These are phyloP conservation scores for Grosmannia huntii DNA, from an alignment of 2,329 filamentous ascomycete species.

Conservation along the genomic window DNA sequence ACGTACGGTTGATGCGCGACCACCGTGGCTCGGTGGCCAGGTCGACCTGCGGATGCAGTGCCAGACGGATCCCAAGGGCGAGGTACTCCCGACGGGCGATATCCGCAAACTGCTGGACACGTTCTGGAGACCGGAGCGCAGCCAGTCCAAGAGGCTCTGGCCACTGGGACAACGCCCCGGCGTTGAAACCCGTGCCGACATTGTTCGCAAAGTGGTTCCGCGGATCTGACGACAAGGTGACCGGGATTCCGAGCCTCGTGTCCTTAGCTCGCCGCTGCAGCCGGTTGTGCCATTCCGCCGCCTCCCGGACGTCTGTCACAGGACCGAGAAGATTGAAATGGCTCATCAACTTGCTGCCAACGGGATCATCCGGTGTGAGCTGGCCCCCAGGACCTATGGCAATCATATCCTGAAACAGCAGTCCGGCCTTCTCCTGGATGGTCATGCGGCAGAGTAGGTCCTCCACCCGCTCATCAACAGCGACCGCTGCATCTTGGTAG, in stretches of 20 bases:
- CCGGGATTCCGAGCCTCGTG: slow-evolving; percentile 34
- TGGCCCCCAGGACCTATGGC: background rate
- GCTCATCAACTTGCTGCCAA: slow-evolving; percentile 4
- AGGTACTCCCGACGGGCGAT: slow-evolving; percentile 33
- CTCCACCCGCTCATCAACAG: background rate
- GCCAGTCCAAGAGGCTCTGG: slow-evolving; percentile 37
- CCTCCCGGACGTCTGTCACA: slow-evolving; percentile 17
- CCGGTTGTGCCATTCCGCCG: slow-evolving; percentile 27
- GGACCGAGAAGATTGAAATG: slow-evolving; percentile 12
- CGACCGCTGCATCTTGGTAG: background rate
- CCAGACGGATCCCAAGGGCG: slow-evolving; percentile 28
- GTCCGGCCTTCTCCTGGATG: background rate
- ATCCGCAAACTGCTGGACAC: slow-evolving; percentile 33
- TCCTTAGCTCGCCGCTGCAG: slow-evolving; percentile 27
- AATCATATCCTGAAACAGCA: background rate
- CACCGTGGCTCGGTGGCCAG: slow-evolving; percentile 38
- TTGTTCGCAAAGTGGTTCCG: slow-evolving; percentile 13
- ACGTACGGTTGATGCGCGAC: slow-evolving; percentile 30
- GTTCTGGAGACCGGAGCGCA: slow-evolving; percentile 28
- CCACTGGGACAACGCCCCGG: slow-evolving; percentile 35
- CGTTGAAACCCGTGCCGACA: slow-evolving; percentile 27
- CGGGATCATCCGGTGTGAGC: background rate
- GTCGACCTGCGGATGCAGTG: slow-evolving; percentile 38
- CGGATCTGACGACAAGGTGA: slow-evolving; percentile 35
- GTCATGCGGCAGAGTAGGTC: background rate